Evolutionary conservation across 208 protist species (phyloP).

Genomic region (Crithidia expoeki): DNA sequence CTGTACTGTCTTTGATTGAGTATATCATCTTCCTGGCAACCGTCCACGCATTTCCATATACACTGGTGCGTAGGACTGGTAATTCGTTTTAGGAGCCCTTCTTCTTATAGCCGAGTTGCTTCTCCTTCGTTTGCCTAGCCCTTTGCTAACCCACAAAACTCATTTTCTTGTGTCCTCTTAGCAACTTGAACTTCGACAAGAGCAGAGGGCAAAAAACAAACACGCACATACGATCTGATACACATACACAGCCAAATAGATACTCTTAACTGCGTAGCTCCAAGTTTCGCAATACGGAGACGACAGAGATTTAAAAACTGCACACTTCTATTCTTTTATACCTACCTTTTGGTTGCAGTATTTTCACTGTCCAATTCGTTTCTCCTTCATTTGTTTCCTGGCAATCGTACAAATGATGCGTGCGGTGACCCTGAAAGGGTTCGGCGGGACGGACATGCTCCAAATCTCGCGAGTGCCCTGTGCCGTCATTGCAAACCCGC

Average conservation of each 20-base stretch:
- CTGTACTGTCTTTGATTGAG: no score
- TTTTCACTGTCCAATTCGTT: no score
- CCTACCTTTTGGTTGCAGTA: no score
- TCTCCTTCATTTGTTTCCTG: no score
- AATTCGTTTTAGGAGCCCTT: not conserved
- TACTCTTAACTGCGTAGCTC: not conserved
- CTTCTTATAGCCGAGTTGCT: no score
- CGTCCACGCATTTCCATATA: not conserved
- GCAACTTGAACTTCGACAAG: not conserved
- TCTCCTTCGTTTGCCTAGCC: not conserved
- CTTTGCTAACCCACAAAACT: not conserved
- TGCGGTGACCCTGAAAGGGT: slow-evolving; percentile 78
- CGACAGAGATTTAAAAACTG: no score
- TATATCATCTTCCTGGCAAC: not conserved
- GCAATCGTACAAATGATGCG: slow-evolving; percentile 55
- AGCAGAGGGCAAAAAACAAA: not conserved
- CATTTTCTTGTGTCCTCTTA: not conserved
- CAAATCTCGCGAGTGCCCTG: slow-evolving; percentile 57
- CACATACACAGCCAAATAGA: not conserved
- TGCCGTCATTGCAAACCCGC: slow-evolving; percentile 33
- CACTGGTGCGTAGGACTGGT: not conserved
- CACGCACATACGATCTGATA: not conserved
- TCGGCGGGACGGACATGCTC: slow-evolving; percentile 66
- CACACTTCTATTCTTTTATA: not conserved
- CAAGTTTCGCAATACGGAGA: no score